Conservation (phyloP, 208 protist genomes). For the Crithidia brevicula region DNA sequence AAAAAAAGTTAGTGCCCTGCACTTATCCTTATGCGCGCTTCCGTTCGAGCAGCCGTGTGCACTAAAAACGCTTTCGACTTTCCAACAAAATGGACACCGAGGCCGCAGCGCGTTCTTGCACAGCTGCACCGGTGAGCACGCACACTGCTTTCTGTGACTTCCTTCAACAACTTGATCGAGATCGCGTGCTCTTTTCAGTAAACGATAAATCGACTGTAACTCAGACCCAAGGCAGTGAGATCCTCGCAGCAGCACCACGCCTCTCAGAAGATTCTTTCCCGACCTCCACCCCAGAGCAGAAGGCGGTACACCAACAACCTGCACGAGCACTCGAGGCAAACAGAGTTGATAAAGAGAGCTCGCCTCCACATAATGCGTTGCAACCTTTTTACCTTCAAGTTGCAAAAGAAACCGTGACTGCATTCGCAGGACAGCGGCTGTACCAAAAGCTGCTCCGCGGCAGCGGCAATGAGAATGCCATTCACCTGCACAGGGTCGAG, state of each 20-base stretch:
- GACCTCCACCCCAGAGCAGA: not conserved
- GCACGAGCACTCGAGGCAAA: too few relatives aligned
- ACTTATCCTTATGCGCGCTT: too few relatives aligned
- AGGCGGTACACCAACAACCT: too few relatives aligned
- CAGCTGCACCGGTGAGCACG: conserved; percentile 4
- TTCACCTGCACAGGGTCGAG: not conserved
- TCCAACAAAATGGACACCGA: not conserved
- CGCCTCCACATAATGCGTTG: not conserved
- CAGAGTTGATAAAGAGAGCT: too few relatives aligned
- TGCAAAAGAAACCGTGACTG: conserved; percentile 33
- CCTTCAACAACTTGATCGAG: not conserved
- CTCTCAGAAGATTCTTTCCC: not conserved
- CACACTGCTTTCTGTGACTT: conserved; percentile 18
- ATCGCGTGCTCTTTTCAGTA: too few relatives aligned
- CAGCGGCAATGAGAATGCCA: not conserved
- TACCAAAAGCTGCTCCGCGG: conserved; percentile 9
- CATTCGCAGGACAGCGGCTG: conserved; percentile 6
- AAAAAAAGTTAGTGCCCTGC: too few relatives aligned
- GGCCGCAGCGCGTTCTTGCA: not conserved
- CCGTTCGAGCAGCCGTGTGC: too few relatives aligned
- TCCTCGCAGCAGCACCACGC: not conserved
- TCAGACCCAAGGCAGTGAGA: too few relatives aligned
- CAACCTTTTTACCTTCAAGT: conserved; percentile 21
- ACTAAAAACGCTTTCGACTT: too few relatives aligned
- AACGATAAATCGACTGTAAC: too few relatives aligned